Percentiles rank a stretch among this genome's conserved stretches.
phyloP scores from a whole-genome alignment of 176 grass and related monocot species.

The Metroxylon sagu region DNA sequence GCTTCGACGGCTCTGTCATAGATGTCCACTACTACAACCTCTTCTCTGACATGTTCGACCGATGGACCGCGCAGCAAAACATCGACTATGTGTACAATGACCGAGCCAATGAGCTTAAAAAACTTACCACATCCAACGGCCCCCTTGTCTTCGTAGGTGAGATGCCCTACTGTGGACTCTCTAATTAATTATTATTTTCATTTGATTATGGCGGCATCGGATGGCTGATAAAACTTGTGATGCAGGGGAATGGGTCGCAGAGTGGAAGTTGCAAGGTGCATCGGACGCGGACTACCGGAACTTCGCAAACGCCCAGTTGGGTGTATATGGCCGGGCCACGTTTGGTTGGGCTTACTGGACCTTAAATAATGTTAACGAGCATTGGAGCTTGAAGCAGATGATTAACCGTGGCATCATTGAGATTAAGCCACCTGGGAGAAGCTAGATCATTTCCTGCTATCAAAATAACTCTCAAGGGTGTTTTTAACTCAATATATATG shows the following conservation, averaged over 20 bases:
- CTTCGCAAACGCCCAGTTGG: conserved; percentile 27
- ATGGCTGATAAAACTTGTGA: too few species aligned
- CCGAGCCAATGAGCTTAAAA: conserved; percentile 11
- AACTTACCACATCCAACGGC: conserved; percentile 20
- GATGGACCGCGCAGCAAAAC: conserved; percentile 45
- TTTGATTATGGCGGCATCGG: background rate
- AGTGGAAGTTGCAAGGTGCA: conserved; percentile 6
- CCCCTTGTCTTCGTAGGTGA: conserved; percentile 52
- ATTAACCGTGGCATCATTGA: conserved; percentile 30
- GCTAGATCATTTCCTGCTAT: too few species aligned
- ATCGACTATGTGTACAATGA: conserved; percentile 32
- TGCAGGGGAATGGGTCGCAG: conserved; percentile 35
- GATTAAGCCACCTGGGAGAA: too few species aligned
- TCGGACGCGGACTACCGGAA: conserved; percentile 12
- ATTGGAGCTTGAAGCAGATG: conserved; percentile 73
- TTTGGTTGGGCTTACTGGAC: conserved; percentile 77
- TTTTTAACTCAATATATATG: too few species aligned
- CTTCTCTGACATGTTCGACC: conserved; percentile 18
- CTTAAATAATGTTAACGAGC: conserved; percentile 36
- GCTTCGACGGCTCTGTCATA: conserved; percentile 19
- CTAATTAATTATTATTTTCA: too few species aligned
- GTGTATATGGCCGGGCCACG: conserved; percentile 38
- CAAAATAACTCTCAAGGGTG: too few species aligned
- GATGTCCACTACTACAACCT: conserved; percentile 59
- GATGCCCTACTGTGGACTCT: background rate